Evolutionary conservation across 2,329 filamentous ascomycete genomes (phyloP), one percentile per base, ranked within the genome.

Genomic region (Biscogniauxia marginata): DNA sequence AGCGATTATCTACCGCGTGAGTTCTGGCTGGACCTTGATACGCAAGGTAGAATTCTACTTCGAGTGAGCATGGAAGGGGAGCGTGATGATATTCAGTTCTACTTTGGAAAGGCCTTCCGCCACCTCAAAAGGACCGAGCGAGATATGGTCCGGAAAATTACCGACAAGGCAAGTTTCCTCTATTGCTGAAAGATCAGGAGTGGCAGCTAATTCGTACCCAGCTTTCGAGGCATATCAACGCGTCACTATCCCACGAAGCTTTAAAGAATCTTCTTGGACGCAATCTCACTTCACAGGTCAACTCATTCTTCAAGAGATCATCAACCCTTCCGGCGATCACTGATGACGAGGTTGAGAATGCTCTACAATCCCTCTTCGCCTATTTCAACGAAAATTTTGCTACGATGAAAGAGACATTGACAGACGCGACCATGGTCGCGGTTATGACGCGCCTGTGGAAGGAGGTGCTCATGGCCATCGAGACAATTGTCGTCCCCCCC

Each of bases 331-430:
- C 85, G 49, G 80, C 81, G 1, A 79, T 88, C 8, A 88, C 90
- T 0, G 83, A 84, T 25, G 81, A 81, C 6, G 91, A 97, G 57
- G 82, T 96, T 19, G 88, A 91, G 63, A 88, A 88, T 64, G 91
- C 91, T 0, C 78, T 99, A 11, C 87, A 89, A 64, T 89, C 92
- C 4, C 81, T 99, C 0, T 95, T 97, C 70, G 84, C 86, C 53
- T 99, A 99, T 73, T 99, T 99, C 70, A 91, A 99, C 71, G 93
- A 97, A 71, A 99, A 99, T 69, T 99, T 99, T 74, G 91, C 92
- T 57, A 96, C 98, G 65, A 96, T 99, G 93, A 97, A 98, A 76
- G 87, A 95, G 73, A 97, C 93, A 0, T 79, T 99, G 55, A 98
- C 95, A 1, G 89, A 92, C 56, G 88, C 91, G 55, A 96, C 95